These are phyloP conservation scores for Rutstroemia sp. DNA, from an alignment of 2,329 filamentous ascomycete species.

Conservation along the genomic window DNA sequence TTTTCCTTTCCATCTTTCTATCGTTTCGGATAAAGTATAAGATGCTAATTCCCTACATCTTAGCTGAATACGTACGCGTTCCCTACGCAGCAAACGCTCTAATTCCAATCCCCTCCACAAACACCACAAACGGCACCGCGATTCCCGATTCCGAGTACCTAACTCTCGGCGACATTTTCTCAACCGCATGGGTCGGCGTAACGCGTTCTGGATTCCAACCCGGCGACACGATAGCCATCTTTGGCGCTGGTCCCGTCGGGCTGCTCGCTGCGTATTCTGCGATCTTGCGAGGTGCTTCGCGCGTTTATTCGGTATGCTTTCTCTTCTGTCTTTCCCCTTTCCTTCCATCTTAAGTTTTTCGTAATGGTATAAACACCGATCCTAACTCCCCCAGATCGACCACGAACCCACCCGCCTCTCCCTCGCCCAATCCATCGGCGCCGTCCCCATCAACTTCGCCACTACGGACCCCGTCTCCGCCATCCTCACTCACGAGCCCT, in stretches of 20 bases:
- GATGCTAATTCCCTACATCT: conserved; percentile 27
- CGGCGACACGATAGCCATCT: conserved; percentile 57
- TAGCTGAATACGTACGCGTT: conserved; percentile 59
- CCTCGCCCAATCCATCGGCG: conserved; percentile 54
- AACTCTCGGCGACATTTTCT: conserved; percentile 42
- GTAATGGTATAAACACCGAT: conserved; percentile 41
- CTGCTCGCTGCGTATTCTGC: conserved; percentile 61
- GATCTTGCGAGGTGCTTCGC: conserved; percentile 48
- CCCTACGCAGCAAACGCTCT: conserved; percentile 45
- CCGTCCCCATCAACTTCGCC: conserved; percentile 52
- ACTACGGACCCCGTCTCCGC: conserved; percentile 52
- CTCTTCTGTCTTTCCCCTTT: no score
- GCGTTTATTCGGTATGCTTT: no score
- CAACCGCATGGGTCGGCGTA: conserved; percentile 49
- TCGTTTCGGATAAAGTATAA: no score
- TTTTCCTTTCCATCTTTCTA: no score
- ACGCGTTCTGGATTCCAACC: conserved; percentile 50
- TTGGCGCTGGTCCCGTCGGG: conserved; percentile 58
- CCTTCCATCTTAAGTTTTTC: conserved; percentile 43
- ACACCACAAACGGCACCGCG: no score
- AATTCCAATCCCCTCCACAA: no score
- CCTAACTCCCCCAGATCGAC: conserved; percentile 25
- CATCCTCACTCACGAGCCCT: conserved; percentile 51
- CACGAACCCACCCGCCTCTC: conserved; percentile 51
- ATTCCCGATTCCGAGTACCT: conserved; percentile 52